A percentile compares a stretch with the other conserved stretches of the same genome.
Evolutionary conservation across 176 grass and related monocot species (phyloP).

Genomic region (Luzula sylvatica): DNA sequence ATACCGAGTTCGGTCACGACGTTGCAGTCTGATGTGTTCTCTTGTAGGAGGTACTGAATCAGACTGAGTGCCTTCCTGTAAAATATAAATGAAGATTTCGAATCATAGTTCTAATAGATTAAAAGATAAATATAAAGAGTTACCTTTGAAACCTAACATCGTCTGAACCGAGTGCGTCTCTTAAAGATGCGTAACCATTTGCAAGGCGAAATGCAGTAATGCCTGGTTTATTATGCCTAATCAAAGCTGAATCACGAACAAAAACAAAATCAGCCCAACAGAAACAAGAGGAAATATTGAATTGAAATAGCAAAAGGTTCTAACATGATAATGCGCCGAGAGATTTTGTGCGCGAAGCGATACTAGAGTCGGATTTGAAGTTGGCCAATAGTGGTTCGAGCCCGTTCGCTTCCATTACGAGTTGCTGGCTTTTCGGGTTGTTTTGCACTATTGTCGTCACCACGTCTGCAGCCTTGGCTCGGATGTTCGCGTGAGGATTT

Average conservation of each 20-base stretch:
- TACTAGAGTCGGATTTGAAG: conserved; percentile 61
- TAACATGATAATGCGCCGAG: conserved; percentile 92
- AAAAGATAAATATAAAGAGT: background rate
- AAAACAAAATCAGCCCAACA: background rate
- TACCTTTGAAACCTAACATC: conserved; percentile 84
- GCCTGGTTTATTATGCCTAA: conserved; percentile 65
- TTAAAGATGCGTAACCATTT: conserved; percentile 77
- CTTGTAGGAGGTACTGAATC: conserved; percentile 33
- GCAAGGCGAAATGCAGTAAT: conserved; percentile 76
- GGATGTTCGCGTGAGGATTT: conserved; percentile 65
- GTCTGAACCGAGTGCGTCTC: conserved; percentile 67
- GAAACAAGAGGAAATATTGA: background rate
- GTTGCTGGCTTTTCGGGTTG: conserved; percentile 73
- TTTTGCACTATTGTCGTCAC: conserved; percentile 82
- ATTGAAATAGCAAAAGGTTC: background rate
- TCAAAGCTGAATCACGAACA: conserved; percentile 39
- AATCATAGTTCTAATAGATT: background rate
- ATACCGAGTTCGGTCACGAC: conserved; percentile 47
- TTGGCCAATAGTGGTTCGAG: conserved; percentile 74
- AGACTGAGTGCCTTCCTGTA: conserved; percentile 88
- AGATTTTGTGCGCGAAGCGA: conserved; percentile 68
- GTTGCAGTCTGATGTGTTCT: conserved; percentile 46
- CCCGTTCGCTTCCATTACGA: conserved; percentile 77
- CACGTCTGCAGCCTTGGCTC: conserved; percentile 90
- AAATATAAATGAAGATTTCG: background rate